Evolutionary conservation across 2,329 filamentous ascomycete genomes (phyloP).

Genomic region (Apiospora sp.): DNA sequence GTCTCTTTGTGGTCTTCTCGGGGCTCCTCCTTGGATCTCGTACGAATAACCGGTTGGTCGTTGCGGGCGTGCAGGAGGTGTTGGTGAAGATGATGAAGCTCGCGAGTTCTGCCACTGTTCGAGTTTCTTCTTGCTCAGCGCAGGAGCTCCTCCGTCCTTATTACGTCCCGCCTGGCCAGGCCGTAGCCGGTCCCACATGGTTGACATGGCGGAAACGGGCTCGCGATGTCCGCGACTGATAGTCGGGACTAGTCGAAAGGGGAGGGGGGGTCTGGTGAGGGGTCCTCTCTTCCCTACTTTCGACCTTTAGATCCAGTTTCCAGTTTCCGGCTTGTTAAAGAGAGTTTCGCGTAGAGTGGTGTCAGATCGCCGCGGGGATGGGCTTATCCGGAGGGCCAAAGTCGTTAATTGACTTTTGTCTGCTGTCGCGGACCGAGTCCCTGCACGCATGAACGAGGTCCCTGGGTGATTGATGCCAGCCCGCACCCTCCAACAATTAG

Average conservation of each 20-base stretch:
- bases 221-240: slow-evolving; percentile 11
- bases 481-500: neutral
- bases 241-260: neutral
- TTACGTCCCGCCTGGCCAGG: slow-evolving; percentile 25
- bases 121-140: slow-evolving; percentile 40
- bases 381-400: slow-evolving; percentile 6
- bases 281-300: neutral
- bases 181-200: slow-evolving; percentile 49
- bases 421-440: slow-evolving; percentile 14
- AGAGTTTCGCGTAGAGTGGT: slow-evolving; percentile 19
- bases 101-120: slow-evolving; percentile 43
- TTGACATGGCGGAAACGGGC: slow-evolving; percentile 27
- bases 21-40: slow-evolving; percentile 29
- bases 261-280: neutral
- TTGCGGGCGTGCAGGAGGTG: slow-evolving; percentile 2
- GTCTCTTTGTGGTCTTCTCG: slow-evolving; percentile 3
- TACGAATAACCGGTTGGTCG: slow-evolving; percentile 29
- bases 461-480: slow-evolving; percentile 1
- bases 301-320: neutral
- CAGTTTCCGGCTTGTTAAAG: too few species aligned
- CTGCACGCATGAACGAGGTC: slow-evolving; percentile 10
- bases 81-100: slow-evolving; percentile 29
- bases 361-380: slow-evolving; percentile 30
- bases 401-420: neutral
- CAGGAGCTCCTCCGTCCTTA: slow-evolving; percentile 26